Percentiles rank a stretch among this genome's conserved stretches.
Conservation (phyloP, 441 rosid genomes). For the Erodium chrysanthum region DNA sequence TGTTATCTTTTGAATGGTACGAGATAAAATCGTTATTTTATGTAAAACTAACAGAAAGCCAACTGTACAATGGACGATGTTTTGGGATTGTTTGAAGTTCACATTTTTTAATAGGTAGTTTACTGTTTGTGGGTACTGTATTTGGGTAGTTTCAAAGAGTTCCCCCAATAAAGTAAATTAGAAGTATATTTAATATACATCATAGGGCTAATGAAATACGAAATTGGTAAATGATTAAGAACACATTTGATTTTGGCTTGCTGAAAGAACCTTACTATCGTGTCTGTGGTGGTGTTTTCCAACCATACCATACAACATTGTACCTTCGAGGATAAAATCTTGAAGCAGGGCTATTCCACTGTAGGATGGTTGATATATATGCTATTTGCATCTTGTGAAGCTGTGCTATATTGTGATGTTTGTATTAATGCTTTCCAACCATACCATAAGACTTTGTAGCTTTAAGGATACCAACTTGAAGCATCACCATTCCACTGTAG, state of each 20-base stretch:
- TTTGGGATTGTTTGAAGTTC: too few relatives aligned
- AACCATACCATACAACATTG: too few relatives aligned
- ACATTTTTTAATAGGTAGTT: too few relatives aligned
- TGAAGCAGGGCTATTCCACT: too few relatives aligned
- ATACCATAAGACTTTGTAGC: not conserved
- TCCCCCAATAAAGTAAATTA: not conserved
- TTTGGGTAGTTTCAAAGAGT: too few relatives aligned
- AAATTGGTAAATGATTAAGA: not conserved
- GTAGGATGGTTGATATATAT: not conserved
- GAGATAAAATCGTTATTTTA: too few relatives aligned
- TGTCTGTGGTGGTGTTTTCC: too few relatives aligned
- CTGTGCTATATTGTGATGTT: conserved; percentile 26
- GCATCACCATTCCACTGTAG: not conserved
- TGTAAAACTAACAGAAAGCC: too few relatives aligned
- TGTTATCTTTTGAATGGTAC: too few relatives aligned
- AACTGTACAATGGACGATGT: too few relatives aligned
- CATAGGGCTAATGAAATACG: not conserved
- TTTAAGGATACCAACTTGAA: not conserved
- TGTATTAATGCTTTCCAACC: not conserved
- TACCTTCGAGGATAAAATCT: too few relatives aligned
- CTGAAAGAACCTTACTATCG: not conserved
- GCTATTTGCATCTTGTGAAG: conserved; percentile 31
- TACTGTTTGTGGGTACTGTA: too few relatives aligned
- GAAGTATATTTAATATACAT: not conserved
- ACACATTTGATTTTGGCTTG: not conserved